Percentiles rank a stretch among this genome's conserved stretches.
Conservation (phyloP, 306 rosid genomes). For the Cercis canadensis region DNA sequence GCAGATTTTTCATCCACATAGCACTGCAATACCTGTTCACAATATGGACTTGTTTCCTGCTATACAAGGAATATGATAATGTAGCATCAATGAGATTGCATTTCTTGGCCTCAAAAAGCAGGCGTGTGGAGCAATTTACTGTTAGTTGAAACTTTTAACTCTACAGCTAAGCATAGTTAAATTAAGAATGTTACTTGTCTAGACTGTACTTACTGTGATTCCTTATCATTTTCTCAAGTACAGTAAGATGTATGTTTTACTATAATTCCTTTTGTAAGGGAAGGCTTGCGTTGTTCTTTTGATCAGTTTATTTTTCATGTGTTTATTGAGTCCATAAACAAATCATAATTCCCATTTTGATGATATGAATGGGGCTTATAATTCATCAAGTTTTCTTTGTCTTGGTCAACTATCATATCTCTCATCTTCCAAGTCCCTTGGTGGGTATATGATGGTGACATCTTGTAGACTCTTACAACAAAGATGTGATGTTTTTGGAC, state of each 20-base stretch:
- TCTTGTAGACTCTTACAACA: too few relatives aligned
- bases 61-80: constrained; percentile 78
- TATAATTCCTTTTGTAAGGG: neutral
- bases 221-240: constrained; percentile 18
- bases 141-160: constrained; percentile 52
- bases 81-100: constrained; percentile 76
- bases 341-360: neutral
- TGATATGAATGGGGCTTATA: too few relatives aligned
- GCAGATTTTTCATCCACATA: constrained; percentile 90
- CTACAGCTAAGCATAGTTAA: neutral
- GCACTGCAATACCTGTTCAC: constrained; percentile 89
- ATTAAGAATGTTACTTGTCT: constrained; percentile 3
- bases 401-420: neutral
- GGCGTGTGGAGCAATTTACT: constrained; percentile 88
- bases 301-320: neutral
- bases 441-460: neutral
- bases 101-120: constrained; percentile 79
- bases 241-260: constrained; percentile 2
- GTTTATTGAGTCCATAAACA: neutral
- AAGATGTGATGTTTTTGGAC: constrained; percentile 26
- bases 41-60: constrained; percentile 73
- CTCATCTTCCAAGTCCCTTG: neutral
- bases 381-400: neutral
- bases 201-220: constrained; percentile 10
- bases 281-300: too few relatives aligned